Conservation (phyloP, 352 stramenopile genomes). For the Sclerospora graminicola region DNA sequence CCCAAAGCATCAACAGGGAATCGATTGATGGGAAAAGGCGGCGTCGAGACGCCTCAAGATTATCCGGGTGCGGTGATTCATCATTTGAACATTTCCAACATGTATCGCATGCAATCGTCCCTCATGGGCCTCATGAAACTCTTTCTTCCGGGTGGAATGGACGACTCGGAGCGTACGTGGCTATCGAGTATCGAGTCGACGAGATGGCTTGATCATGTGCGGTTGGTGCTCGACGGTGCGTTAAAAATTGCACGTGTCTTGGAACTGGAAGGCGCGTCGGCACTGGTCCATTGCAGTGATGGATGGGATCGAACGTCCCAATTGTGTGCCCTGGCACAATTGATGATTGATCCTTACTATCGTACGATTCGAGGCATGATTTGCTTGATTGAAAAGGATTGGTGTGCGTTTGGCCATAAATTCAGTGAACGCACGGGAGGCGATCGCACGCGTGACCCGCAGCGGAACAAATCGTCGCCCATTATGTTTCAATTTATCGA, state of each 20-base stretch:
- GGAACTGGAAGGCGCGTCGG: slow-evolving; percentile 68
- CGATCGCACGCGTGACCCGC: slow-evolving; percentile 63
- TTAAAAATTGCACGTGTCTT: slow-evolving; percentile 83
- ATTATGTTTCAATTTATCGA: slow-evolving; percentile 86
- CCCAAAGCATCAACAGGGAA: slow-evolving; percentile 86
- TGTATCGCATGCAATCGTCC: slow-evolving; percentile 88
- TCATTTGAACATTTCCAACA: slow-evolving; percentile 89
- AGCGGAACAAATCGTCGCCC: slow-evolving; percentile 69
- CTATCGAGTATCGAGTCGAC: slow-evolving; percentile 64
- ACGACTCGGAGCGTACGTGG: slow-evolving; percentile 63
- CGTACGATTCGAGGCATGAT: slow-evolving; percentile 79
- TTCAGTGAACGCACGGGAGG: slow-evolving; percentile 57
- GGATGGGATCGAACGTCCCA: slow-evolving; percentile 83
- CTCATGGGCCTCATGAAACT: slow-evolving; percentile 65
- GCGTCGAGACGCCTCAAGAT: slow-evolving; percentile 79
- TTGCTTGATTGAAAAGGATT: slow-evolving; percentile 81
- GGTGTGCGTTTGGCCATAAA: slow-evolving; percentile 81
- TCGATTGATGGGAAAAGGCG: slow-evolving; percentile 85
- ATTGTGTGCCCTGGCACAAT: slow-evolving; percentile 61
- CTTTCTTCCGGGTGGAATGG: slow-evolving; percentile 43
- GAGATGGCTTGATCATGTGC: slow-evolving; percentile 79
- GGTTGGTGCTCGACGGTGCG: slow-evolving; percentile 68
- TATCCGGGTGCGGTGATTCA: slow-evolving; percentile 69
- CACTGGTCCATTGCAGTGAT: slow-evolving; percentile 83
- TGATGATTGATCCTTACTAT: slow-evolving; percentile 85